These are phyloP conservation scores for Aureobasidium mangrovei DNA, from an alignment of 2,329 filamentous ascomycete genomes.

Conservation along the genomic window DNA sequence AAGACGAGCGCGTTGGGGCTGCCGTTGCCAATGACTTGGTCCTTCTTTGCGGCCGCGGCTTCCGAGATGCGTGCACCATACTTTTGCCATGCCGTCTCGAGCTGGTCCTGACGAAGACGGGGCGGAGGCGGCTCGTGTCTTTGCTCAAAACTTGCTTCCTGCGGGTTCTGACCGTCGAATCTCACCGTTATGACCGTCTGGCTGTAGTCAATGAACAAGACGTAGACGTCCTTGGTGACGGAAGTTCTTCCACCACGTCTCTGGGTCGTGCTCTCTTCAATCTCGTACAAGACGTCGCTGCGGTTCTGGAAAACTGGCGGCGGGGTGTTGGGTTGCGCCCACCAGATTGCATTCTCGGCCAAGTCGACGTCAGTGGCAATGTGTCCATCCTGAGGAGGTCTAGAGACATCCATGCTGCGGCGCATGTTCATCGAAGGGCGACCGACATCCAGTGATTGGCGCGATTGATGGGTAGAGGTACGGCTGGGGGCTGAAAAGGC, in stretches of 20 bases:
- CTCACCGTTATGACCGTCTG: constrained; percentile 79
- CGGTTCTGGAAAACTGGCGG: constrained; percentile 76
- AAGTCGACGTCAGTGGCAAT: constrained; percentile 86
- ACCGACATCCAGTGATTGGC: constrained; percentile 48
- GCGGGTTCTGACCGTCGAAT: constrained; percentile 66
- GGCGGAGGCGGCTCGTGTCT: constrained; percentile 77
- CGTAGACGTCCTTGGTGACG: constrained; percentile 70
- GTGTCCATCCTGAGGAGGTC: constrained; percentile 65
- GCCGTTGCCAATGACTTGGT: constrained; percentile 75
- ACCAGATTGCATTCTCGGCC: constrained; percentile 68
- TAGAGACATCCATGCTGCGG: constrained; percentile 64
- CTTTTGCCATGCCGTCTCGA: constrained; percentile 74
- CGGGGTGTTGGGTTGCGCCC: constrained; percentile 68
- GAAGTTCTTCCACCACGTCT: constrained; percentile 61
- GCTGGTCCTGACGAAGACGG: constrained; percentile 78
- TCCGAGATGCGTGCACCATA: constrained; percentile 74
- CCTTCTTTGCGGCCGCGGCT: constrained; percentile 62
- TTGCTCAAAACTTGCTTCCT: constrained; percentile 70
- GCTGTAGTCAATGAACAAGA: constrained; percentile 94
- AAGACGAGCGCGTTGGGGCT: constrained; percentile 67
- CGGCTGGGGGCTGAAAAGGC: constrained; percentile 26
- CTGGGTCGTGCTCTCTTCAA: constrained; percentile 64
- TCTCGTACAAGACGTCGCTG: constrained; percentile 73
- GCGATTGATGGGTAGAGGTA: constrained; percentile 4
- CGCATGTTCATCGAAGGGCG: constrained; percentile 43